Evolutionary conservation across 2,329 filamentous ascomycete genomes (phyloP).

Genomic region (Ophiostoma australiae): DNA sequence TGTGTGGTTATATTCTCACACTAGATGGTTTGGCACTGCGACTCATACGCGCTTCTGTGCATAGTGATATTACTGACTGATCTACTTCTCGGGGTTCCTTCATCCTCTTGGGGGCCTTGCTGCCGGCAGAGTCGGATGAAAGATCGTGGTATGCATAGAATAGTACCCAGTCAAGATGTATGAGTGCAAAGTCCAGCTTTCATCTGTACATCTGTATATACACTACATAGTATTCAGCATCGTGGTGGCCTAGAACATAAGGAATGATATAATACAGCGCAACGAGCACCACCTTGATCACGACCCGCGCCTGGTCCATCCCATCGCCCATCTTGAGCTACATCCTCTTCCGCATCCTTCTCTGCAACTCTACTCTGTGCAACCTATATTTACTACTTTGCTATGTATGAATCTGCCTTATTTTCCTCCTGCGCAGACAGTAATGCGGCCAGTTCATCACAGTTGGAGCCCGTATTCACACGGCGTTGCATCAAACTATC

Average conservation of each 20-base stretch:
- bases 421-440: too few species aligned
- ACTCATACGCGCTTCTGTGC: background rate
- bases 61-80: background rate
- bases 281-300: too few species aligned
- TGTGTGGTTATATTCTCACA: background rate
- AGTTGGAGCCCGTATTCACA: background rate
- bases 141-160: background rate
- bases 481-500: slow-evolving; percentile 1
- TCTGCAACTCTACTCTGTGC: background rate
- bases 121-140: background rate
- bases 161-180: background rate
- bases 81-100: background rate
- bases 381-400: too few species aligned
- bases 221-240: too few species aligned
- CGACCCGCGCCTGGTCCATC: too few species aligned
- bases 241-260: background rate
- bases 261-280: too few species aligned
- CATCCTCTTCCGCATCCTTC: background rate
- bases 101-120: background rate
- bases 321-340: background rate
- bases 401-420: too few species aligned
- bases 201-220: too few species aligned
- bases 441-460: background rate
- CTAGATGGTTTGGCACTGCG: background rate
- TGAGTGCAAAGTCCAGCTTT: too few species aligned